phyloP scores from a whole-genome alignment of 2,329 filamentous ascomycete species.

The Cytospora piceicola region DNA sequence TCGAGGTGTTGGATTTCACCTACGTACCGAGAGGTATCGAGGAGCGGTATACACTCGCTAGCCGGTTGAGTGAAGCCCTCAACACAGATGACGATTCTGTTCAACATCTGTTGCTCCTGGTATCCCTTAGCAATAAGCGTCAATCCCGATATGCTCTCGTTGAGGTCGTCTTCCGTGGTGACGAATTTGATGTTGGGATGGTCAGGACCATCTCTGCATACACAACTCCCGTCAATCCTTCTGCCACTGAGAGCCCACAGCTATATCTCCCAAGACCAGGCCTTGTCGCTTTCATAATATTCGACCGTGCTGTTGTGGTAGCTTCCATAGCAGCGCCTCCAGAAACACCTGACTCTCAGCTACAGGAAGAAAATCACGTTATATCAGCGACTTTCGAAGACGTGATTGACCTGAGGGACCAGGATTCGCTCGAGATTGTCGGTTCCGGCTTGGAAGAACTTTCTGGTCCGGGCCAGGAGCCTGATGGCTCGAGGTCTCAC shows the following conservation, averaged over 20 bases:
- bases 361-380: constrained; percentile 68
- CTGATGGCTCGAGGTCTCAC: constrained; percentile 54
- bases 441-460: constrained; percentile 68
- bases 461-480: constrained; percentile 39
- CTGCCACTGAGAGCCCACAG: constrained; percentile 56
- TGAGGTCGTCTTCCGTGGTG: constrained; percentile 66
- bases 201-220: constrained; percentile 71
- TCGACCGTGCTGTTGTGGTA: constrained; percentile 77
- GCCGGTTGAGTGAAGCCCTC: constrained; percentile 55
- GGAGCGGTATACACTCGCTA: constrained; percentile 54
- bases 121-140: constrained; percentile 57
- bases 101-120: constrained; percentile 65
- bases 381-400: constrained; percentile 79
- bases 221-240: constrained; percentile 53
- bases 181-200: constrained; percentile 61
- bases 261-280: constrained; percentile 79
- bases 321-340: constrained; percentile 71
- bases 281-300: constrained; percentile 80
- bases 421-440: constrained; percentile 65
- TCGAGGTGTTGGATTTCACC: constrained; percentile 80
- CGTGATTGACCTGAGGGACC: constrained; percentile 75
- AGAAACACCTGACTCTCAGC: constrained; percentile 75
- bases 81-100: constrained; percentile 54
- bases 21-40: constrained; percentile 63
- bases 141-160: constrained; percentile 72